Percentiles rank a stretch among this genome's conserved stretches.
Evolutionary conservation across 345 rosid species (phyloP).

Genomic region (Citrus hindsii): DNA sequence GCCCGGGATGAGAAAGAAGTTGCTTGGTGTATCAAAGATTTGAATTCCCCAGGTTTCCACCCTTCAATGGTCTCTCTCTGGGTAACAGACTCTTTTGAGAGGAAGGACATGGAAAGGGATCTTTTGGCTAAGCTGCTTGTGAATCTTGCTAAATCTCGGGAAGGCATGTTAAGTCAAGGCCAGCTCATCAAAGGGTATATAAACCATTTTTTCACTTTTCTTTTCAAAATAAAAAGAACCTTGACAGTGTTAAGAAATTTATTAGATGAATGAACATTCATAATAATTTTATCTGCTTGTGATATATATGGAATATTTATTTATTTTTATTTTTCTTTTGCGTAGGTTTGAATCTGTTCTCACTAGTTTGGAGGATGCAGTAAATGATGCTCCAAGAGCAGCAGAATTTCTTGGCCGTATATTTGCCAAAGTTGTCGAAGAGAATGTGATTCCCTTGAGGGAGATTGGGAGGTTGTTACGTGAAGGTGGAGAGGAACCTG

Average conservation of each 20-base stretch:
- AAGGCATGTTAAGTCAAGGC: slow-evolving; percentile 35
- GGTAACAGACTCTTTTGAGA: slow-evolving; percentile 94
- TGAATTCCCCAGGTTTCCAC: slow-evolving; percentile 73
- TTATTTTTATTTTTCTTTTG: not conserved
- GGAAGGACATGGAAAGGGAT: slow-evolving; percentile 86
- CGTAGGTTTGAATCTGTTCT: slow-evolving; percentile 74
- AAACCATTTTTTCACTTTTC: not conserved
- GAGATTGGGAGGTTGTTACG: slow-evolving; percentile 56
- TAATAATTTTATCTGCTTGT: not conserved
- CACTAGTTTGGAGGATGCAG: slow-evolving; percentile 72
- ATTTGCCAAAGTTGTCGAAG: slow-evolving; percentile 52
- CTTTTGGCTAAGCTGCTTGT: slow-evolving; percentile 79
- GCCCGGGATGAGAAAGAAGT: slow-evolving; percentile 90
- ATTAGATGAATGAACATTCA: not conserved
- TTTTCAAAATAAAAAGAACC: not conserved
- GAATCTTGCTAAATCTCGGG: slow-evolving; percentile 53
- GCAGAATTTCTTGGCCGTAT: slow-evolving; percentile 75
- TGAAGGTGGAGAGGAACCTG: slow-evolving; percentile 76
- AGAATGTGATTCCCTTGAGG: slow-evolving; percentile 43
- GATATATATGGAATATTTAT: not conserved
- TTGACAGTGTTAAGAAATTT: too few species aligned
- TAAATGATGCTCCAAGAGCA: slow-evolving; percentile 92
- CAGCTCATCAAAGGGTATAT: slow-evolving; percentile 81
- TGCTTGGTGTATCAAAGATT: slow-evolving; percentile 75
- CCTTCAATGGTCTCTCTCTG: slow-evolving; percentile 87